A percentile compares a stretch with the other conserved stretches of the same genome.
phyloP scores from a whole-genome alignment of 192 early-diverging fungal genomes.

The Gaertneriomyces sp. region DNA sequence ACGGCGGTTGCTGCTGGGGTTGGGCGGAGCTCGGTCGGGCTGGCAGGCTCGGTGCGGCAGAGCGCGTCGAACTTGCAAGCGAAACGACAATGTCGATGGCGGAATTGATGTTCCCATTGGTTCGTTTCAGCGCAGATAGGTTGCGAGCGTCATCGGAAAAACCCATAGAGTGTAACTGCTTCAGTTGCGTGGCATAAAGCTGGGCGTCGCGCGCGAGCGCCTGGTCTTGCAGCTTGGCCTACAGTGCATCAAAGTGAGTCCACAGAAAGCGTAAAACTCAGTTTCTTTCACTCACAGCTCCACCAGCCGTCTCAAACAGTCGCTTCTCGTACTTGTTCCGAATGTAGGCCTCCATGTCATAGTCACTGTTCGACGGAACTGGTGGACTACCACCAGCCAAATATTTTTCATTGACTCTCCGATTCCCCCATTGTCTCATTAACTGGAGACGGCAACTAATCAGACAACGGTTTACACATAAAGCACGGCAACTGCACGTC shows the following conservation, averaged over 20 bases:
- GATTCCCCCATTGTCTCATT: slow-evolving; percentile 41
- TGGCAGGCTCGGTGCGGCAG: neutral
- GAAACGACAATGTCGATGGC: slow-evolving; percentile 62
- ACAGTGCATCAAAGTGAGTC: neutral
- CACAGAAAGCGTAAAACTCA: neutral
- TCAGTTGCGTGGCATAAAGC: slow-evolving; percentile 30
- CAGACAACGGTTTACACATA: neutral
- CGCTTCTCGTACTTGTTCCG: slow-evolving; percentile 86
- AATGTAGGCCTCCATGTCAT: slow-evolving; percentile 81
- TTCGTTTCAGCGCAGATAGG: slow-evolving; percentile 64
- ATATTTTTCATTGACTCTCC: slow-evolving; percentile 32
- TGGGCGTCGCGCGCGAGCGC: slow-evolving; percentile 15
- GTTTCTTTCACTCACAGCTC: slow-evolving; percentile 9
- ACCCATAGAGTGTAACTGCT: slow-evolving; percentile 68
- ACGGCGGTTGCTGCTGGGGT: slow-evolving; percentile 18
- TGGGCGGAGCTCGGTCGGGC: neutral
- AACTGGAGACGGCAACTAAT: neutral
- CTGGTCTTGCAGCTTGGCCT: neutral
- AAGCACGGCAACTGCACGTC: neutral
- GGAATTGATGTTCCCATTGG: slow-evolving; percentile 69
- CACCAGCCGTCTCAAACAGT: slow-evolving; percentile 46
- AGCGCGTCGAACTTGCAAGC: neutral
- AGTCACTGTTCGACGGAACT: slow-evolving; percentile 8
- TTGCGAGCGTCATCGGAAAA: slow-evolving; percentile 70
- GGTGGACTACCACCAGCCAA: slow-evolving; percentile 26